Conservation (phyloP, 768 basidiomycete genomes). For the Rhodotorula paludigena region DNA sequence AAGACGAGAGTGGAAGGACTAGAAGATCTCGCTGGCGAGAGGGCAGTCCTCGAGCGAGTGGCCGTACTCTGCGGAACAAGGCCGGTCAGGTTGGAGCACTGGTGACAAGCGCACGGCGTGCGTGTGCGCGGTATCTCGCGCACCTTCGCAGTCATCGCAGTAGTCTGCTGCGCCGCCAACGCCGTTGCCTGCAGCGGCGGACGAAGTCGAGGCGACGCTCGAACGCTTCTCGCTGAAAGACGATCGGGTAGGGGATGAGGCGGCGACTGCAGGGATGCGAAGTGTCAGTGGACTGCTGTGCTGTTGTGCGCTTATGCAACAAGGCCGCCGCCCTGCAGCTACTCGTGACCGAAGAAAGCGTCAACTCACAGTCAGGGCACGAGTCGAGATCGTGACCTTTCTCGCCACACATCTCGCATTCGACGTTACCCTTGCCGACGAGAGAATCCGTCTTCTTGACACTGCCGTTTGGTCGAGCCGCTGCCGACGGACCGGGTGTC, state of each 20-base stretch:
- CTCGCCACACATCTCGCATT: constrained; percentile 82
- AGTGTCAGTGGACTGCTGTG: no score
- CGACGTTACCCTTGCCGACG: background rate
- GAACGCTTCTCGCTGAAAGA: constrained; percentile 4
- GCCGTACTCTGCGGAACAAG: constrained; percentile 47
- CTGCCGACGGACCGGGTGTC: background rate
- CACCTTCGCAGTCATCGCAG: constrained; percentile 78
- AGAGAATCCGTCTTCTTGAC: background rate
- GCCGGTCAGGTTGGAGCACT: background rate
- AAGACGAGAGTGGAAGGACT: constrained; percentile 5
- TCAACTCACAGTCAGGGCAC: constrained; percentile 62
- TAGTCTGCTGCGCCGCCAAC: constrained; percentile 51
- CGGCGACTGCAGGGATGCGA: background rate
- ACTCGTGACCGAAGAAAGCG: background rate
- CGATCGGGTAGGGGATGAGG: constrained; percentile 38
- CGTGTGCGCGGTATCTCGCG: constrained; percentile 42
- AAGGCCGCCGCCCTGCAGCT: no score
- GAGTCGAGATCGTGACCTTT: constrained; percentile 81
- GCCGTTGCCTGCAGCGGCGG: background rate
- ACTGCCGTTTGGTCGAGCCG: background rate
- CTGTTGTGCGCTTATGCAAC: no score
- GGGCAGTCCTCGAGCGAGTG: constrained; percentile 74
- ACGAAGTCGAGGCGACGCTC: background rate
- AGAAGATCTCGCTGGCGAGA: constrained; percentile 82
- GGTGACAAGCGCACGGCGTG: background rate